A percentile compares a stretch with the other conserved stretches of the same genome.
phyloP scores from a whole-genome alignment of 2,329 filamentous ascomycete species.

The Talaromyces sp. region DNA sequence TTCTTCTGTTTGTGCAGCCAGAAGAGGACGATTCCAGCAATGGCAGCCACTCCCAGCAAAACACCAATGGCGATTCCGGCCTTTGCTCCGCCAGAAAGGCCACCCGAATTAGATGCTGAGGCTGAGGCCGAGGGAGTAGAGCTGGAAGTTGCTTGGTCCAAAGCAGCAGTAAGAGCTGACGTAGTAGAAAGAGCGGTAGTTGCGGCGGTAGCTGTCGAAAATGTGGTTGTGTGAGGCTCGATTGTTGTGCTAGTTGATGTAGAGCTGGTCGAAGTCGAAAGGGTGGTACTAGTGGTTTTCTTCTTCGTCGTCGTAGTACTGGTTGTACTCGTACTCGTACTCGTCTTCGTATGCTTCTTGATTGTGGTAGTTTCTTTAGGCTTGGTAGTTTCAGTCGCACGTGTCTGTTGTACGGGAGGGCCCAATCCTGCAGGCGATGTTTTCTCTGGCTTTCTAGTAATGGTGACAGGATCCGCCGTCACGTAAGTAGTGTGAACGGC shows the following conservation, averaged over 20 bases:
- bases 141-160: constrained; percentile 18
- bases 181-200: neutral
- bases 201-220: constrained; percentile 7
- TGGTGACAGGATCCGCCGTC: neutral
- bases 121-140: constrained; percentile 15
- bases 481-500: neutral
- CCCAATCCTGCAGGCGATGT: constrained; percentile 12
- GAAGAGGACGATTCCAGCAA: constrained; percentile 66
- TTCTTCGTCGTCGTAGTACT: neutral
- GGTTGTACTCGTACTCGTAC: constrained; percentile 4
- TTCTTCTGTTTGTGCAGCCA: constrained; percentile 60
- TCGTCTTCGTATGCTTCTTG: neutral
- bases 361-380: neutral
- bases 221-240: constrained; percentile 5
- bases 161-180: constrained; percentile 8
- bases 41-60: constrained; percentile 59
- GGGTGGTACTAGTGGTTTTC: neutral
- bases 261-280: constrained; percentile 2
- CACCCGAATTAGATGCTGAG: constrained; percentile 22
- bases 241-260: constrained; percentile 5
- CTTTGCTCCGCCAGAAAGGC: constrained; percentile 49
- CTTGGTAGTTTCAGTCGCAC: neutral
- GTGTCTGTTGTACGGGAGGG: neutral
- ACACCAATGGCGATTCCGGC: constrained; percentile 83
- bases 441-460: constrained; percentile 5